Base-by-base conservation (phyloP, 371 early-diverging fungal genomes). In the Blakeslea trispora region DNA sequence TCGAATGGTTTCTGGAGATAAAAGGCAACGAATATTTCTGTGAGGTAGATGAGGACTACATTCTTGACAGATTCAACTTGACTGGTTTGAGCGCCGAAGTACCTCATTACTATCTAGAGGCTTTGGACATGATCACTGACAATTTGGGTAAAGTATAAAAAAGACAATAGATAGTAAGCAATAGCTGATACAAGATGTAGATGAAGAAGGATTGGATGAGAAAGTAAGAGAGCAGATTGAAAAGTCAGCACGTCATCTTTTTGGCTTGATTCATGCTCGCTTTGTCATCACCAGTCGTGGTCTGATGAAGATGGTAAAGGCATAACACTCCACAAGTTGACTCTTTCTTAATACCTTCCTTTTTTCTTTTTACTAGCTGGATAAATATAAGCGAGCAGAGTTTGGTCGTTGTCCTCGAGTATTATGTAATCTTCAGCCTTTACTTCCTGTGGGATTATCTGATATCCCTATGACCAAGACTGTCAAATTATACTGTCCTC, bases 371-470 rank as follows among this genome's bases (percentile, higher is more conserved):
- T 35, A 18, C 31, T 63, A 88, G 85, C 65, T 92, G 53, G 93
- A 96, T 56, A 93, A 93, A 75, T 93, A 89, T 64, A 88, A 89
- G 63, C 84, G 85, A 40, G 89, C 84, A 14, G 92, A 93, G 48
- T 99, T 97, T 75, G 99, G 99, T 6, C 81, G 84, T 45, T 99
- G 99, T 75, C 95, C 96, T 1, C 82, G 99, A 48, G 90, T 90
- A 6, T 86, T 88, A 17, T 99, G 99, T 74, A 83, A 87, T 53
- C 85, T 88, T 49, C 84, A 86, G 64, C 82, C 91, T 24, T 75
- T 90, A 49, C 63, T 99, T 48, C 99, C 99, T 0, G 89, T 93
- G 18, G 99, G 99, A 0, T 61, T 94, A 24, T 87, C 90, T 11
- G 98, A 99, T 70, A 69, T 84, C 31, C 90, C 94, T 13, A 81